Percentiles rank a stretch among this genome's conserved stretches.
These are phyloP conservation scores for Coemansia sp. DNA, from an alignment of 192 early-diverging fungal genomes.

Conservation along the genomic window DNA sequence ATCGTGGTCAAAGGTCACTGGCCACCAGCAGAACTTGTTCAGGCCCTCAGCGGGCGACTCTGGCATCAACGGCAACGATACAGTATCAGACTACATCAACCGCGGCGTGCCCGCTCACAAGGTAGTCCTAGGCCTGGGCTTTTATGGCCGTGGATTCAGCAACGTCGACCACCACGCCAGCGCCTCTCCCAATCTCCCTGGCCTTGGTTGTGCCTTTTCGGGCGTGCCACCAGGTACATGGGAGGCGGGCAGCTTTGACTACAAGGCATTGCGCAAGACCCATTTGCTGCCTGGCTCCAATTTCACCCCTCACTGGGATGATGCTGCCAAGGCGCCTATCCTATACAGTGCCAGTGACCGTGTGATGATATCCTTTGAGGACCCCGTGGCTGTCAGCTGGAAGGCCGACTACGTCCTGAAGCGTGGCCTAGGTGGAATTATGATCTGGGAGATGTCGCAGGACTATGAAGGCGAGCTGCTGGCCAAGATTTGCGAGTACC, in stretches of 20 bases:
- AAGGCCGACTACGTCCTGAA: slow-evolving; percentile 69
- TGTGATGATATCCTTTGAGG: slow-evolving; percentile 87
- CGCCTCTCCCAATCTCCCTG: slow-evolving; percentile 45
- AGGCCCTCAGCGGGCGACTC: slow-evolving; percentile 62
- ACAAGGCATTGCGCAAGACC: slow-evolving; percentile 65
- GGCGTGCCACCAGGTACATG: slow-evolving; percentile 83
- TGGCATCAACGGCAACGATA: slow-evolving; percentile 62
- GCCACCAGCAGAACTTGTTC: slow-evolving; percentile 89
- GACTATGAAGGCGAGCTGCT: slow-evolving; percentile 49
- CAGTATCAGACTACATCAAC: slow-evolving; percentile 71
- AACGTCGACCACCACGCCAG: slow-evolving; percentile 66
- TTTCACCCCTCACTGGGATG: slow-evolving; percentile 77
- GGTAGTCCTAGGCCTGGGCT: slow-evolving; percentile 86
- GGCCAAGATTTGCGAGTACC: slow-evolving; percentile 53
- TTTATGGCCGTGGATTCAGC: slow-evolving; percentile 93
- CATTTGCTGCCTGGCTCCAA: slow-evolving; percentile 59
- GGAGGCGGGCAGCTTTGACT: slow-evolving; percentile 93
- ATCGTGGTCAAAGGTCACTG: slow-evolving; percentile 65
- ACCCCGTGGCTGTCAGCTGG: slow-evolving; percentile 61
- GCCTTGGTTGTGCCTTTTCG: slow-evolving; percentile 62
- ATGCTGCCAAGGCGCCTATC: slow-evolving; percentile 73
- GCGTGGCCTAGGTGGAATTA: slow-evolving; percentile 66
- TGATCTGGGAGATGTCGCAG: slow-evolving; percentile 81
- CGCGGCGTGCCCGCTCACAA: slow-evolving; percentile 82
- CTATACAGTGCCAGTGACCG: slow-evolving; percentile 71